Evolutionary conservation across 1,284 basidiomycete genomes (phyloP).

Genomic region (Rhodotorula mucilaginosa): DNA sequence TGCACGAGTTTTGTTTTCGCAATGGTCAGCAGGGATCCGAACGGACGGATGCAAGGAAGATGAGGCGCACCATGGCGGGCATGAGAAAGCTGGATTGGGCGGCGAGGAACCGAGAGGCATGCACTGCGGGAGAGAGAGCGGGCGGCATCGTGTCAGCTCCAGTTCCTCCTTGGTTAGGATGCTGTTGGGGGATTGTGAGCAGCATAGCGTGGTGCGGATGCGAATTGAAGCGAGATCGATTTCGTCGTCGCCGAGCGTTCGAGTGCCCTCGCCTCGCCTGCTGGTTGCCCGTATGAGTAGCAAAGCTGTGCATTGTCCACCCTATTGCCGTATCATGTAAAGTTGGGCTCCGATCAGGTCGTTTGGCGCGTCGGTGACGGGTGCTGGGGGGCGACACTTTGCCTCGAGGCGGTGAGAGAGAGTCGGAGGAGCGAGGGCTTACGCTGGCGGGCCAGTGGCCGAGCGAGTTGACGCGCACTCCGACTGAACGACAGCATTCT

Average conservation of each 20-base stretch:
- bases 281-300: no score
- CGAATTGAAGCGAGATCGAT: no score
- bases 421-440: neutral
- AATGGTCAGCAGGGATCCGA: slow-evolving; percentile 5
- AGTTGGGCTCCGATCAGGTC: no score
- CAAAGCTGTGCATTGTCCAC: no score
- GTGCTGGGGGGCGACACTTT: neutral
- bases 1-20: neutral
- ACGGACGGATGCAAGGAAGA: no score
- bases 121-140: slow-evolving; percentile 12
- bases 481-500: slow-evolving; percentile 12
- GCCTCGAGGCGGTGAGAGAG: neutral
- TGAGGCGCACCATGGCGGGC: slow-evolving; percentile 21
- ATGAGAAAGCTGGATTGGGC: slow-evolving; percentile 26
- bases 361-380: neutral
- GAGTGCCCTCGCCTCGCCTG: no score
- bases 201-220: neutral
- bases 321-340: no score
- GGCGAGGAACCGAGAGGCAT: slow-evolving; percentile 6
- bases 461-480: slow-evolving; percentile 10
- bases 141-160: no score
- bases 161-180: no score
- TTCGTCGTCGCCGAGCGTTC: no score
- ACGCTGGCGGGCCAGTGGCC: slow-evolving; percentile 22
- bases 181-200: neutral